Evolutionary conservation across 768 basidiomycete genomes (phyloP).

Genomic region (Postia placenta): DNA sequence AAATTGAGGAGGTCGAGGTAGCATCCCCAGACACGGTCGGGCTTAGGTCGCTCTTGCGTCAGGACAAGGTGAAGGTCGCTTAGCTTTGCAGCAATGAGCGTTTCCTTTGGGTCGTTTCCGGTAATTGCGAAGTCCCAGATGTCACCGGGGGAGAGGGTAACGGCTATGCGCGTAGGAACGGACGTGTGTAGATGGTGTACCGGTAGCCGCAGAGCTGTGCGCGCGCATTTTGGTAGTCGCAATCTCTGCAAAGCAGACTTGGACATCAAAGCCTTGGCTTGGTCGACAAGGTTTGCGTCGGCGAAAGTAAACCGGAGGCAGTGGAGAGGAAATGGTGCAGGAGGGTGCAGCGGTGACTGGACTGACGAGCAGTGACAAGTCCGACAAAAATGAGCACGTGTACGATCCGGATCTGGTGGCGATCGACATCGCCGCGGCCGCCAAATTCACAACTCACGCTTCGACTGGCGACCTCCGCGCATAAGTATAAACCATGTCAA

Average conservation of each 20-base stretch:
- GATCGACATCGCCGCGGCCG: too few species aligned
- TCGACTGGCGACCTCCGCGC: too few species aligned
- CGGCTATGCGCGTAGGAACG: conserved; percentile 3
- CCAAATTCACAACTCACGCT: too few species aligned
- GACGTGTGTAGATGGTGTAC: conserved; percentile 7
- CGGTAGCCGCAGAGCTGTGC: too few species aligned
- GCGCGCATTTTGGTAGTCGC: background rate
- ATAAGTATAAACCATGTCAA: too few species aligned
- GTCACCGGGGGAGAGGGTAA: conserved; percentile 4
- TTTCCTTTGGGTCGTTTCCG: background rate
- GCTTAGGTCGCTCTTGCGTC: background rate
- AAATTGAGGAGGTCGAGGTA: conserved; percentile 54
- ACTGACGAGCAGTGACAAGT: too few species aligned
- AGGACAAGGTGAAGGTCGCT: conserved; percentile 3
- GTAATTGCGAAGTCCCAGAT: conserved; percentile 4
- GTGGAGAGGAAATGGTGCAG: too few species aligned
- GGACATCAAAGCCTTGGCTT: background rate
- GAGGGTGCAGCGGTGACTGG: too few species aligned
- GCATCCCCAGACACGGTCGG: conserved; percentile 43
- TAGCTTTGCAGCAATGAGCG: background rate
- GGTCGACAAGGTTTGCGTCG: too few species aligned
- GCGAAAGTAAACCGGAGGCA: too few species aligned
- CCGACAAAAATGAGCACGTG: too few species aligned
- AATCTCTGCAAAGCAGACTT: background rate
- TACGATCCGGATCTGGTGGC: too few species aligned